phyloP scores from a whole-genome alignment of 2,329 filamentous ascomycete genomes.

The Xylariaceae sp. region DNA sequence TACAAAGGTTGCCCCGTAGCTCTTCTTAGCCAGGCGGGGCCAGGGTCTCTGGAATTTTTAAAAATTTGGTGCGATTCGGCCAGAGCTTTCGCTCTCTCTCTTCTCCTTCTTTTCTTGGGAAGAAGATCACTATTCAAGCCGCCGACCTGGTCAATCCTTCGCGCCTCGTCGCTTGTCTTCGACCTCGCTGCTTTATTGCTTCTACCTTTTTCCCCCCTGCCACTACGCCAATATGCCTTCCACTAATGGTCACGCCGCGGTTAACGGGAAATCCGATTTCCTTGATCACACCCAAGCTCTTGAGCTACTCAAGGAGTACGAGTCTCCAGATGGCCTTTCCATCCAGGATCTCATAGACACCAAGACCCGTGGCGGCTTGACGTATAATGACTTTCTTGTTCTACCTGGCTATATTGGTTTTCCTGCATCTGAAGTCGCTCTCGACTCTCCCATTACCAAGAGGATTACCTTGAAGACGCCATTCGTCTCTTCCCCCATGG shows the following conservation, averaged over 20 bases:
- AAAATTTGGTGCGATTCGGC: slow-evolving; percentile 49
- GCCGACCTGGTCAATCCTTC: slow-evolving; percentile 43
- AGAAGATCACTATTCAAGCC: slow-evolving; percentile 54
- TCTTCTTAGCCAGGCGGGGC: neutral
- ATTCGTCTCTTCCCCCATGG: slow-evolving; percentile 98
- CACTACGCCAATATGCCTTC: slow-evolving; percentile 68
- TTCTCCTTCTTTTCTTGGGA: slow-evolving; percentile 57
- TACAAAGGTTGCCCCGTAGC: neutral
- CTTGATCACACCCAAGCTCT: slow-evolving; percentile 78
- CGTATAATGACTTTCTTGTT: slow-evolving; percentile 98
- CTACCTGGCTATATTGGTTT: slow-evolving; percentile 98
- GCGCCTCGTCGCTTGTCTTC: slow-evolving; percentile 46
- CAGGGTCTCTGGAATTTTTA: slow-evolving; percentile 23
- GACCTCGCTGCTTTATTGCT: slow-evolving; percentile 46
- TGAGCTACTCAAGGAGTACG: slow-evolving; percentile 82
- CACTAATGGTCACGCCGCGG: slow-evolving; percentile 66
- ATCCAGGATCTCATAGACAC: slow-evolving; percentile 89
- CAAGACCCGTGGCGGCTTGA: slow-evolving; percentile 88
- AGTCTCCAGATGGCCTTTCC: slow-evolving; percentile 82
- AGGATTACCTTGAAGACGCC: slow-evolving; percentile 95
- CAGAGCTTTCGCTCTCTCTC: slow-evolving; percentile 36
- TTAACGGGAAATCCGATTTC: slow-evolving; percentile 61
- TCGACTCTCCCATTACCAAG: slow-evolving; percentile 94
- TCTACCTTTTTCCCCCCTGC: slow-evolving; percentile 39
- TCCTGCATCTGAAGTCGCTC: slow-evolving; percentile 82